These are phyloP conservation scores for Beta vulgaris DNA, from an alignment of 148 eudicot genomes.

Conservation along the genomic window DNA sequence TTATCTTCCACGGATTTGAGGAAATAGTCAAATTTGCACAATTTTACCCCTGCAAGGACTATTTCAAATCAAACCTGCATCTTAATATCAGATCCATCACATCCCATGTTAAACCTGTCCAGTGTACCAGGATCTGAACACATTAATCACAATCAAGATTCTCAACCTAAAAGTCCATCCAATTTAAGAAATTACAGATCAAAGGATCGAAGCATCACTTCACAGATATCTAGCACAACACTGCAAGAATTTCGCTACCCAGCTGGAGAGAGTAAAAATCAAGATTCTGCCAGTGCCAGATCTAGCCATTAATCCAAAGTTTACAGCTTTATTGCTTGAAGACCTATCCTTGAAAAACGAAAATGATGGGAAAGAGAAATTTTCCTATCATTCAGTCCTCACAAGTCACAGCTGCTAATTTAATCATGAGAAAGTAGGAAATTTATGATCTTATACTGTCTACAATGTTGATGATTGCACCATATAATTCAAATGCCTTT, in stretches of 20 bases:
- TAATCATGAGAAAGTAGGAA: too few species aligned
- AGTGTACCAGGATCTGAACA: neutral
- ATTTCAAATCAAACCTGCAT: neutral
- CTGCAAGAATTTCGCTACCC: neutral
- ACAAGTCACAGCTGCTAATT: too few species aligned
- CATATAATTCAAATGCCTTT: too few species aligned
- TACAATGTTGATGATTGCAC: too few species aligned
- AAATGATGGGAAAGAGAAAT: neutral
- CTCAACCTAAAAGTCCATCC: neutral
- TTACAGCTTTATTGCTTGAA: too few species aligned
- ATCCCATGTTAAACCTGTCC: neutral
- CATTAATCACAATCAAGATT: neutral
- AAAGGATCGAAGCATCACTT: neutral
- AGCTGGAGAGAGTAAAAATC: neutral
- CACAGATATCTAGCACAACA: too few species aligned
- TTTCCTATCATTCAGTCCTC: too few species aligned
- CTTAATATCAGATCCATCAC: neutral
- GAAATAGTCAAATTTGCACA: neutral
- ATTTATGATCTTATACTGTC: too few species aligned
- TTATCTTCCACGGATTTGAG: neutral
- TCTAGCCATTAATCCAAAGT: too few species aligned
- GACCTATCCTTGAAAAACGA: too few species aligned
- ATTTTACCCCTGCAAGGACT: neutral
- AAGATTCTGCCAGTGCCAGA: neutral
- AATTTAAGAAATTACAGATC: neutral